Base-by-base conservation (phyloP, 345 rosid species). In the Boechera stricta region DNA sequence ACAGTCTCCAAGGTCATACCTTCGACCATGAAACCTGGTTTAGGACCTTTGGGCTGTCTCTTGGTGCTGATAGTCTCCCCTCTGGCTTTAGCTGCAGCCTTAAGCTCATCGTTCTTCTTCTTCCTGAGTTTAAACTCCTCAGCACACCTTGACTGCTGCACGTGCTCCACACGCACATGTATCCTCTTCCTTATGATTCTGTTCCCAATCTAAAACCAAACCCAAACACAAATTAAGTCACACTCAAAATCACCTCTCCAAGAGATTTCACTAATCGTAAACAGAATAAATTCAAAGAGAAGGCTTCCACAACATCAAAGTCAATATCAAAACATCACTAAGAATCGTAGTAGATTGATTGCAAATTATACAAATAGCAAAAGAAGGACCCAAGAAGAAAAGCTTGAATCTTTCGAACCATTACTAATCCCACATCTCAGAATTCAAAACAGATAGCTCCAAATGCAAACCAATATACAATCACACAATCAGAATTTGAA, bases 11-110 rank as follows among this genome's bases (percentile, higher is more conserved):
- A 51, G 0, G 86, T 87, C 29, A 90, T 85, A 52, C 94, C 90
- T 58, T 86, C 94, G 0, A 91, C 97, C 97, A 86, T 87, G 86
- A 91, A 89, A 42, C 94, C 97, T 0, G 91, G 94, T 58, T 89
- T 89, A 6, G 97, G 94, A 2, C 92, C 97, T 38, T 84, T 72
- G 0, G 97, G 92, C 56, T 84, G 85, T 76, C 97, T 87, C 82
- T 91, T 91, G 1, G 92, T 89, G 83, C 94, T 85, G 26, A 91
- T 87, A 0, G 65, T 73, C 83, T 89, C 89, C 2, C 92, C 92
- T n/a, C 74, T 80, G 0, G 86, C 85, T 82, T 89, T 90, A 0
- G 96, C 96, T 54, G 83, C 93, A 5, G 90, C 93, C 81, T 90
- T 89, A 33, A 87, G 75, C 69, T 70, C 76, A 45, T 91, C 93